Evolutionary conservation across 23 red algal genomes (phyloP), one percentile per base, ranked within the genome.

Genomic region (Gracilaria gracilis): DNA sequence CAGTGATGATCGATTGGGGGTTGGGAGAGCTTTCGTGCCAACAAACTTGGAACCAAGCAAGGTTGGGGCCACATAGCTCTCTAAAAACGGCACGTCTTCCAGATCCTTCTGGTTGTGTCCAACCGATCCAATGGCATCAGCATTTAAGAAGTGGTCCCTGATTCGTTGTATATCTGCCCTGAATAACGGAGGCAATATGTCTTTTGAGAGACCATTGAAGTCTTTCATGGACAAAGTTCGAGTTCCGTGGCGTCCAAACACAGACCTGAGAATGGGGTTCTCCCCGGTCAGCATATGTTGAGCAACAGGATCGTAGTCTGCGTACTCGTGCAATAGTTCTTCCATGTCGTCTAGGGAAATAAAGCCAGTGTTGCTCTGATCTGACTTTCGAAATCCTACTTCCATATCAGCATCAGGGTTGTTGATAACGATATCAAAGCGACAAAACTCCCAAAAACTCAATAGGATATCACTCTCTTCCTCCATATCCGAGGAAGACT

Each of bases 371-470:
- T 99, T 99, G 55, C 93, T 93, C 35, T 89, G 83, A 75, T 99
- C 97, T 9, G 87, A 53, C 48, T 95, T 50, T 32, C 97, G 97
- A 79, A 99, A 99, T 4, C 82, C 94, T 65, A 96, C 83, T 51
- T 96, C 79, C 77, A 93, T 79, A 66, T 99, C 97, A 12, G 93
- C 93, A 55, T 89, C 93, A 32, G 97, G 93, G 51, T 99, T 88
- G 80, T 99, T 99, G 17, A 99, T 80, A 64, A 99, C 82, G 54
- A 99, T 93, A 50, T 99, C 97, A 88, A 99, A 99, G 4, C 97
- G 97, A 48, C 93, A 94, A 91, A 99, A 99, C 73, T 99, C 97
- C 97, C 97, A 99, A 87, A 99, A 99, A 65, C 95, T 93, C 74
- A 99, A 90, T 47, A 99, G 79, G 35, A 91, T 73, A 5, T 81